Base-by-base conservation (phyloP, 2,329 filamentous ascomycete species). In the Blastomyces gilchristii region DNA sequence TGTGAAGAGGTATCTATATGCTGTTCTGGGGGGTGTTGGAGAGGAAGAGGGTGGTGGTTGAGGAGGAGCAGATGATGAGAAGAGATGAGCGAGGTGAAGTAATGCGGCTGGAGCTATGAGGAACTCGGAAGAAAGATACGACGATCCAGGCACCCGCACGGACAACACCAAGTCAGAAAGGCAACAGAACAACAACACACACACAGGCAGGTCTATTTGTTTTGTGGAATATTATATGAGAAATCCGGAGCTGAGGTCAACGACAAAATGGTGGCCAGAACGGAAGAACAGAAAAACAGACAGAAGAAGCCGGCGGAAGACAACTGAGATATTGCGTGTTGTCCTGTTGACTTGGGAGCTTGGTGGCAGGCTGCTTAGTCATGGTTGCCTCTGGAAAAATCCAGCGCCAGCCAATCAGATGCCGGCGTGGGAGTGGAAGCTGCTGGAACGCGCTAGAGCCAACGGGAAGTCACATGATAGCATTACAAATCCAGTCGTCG, bases 391-490 rank as follows among this genome's bases (percentile, higher is more conserved):
- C 41, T 18, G 1, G 41, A 18, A 58, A 58, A 58, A 58, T 14
- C 31, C 37, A 9, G 56, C 3, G 3, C 0, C 41, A 59, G 54
- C 65, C 64, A 67, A 67, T 67, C 64, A 67, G 37, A 22, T 43
- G 37, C 49, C 45, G 37, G 3, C 34, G 4, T 14, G 16, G 12
- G 47, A 34, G 47, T 63, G 61, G 65, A 67, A 67, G 56, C 54
- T 39, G 52, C 58, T 67, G 64, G 64, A 67, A 65, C 22, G 52
- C 63, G 54, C 58, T 62, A 58, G 65, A 67, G 18, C 53, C 16
- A 25, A 57, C 34, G 14, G 6, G 18, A 52, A 16, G 14, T 49
- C 57, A 59, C 57, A 43, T 59, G 57, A 2, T 9, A 37, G 1
- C 8, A 41, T 34, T 25, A 28, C 16, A 58, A 16, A 14, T 16